Evolutionary conservation across 73 alveolate genomes (phyloP), one percentile per base, ranked within the genome.

Genomic region (Uronychia binucleata): DNA sequence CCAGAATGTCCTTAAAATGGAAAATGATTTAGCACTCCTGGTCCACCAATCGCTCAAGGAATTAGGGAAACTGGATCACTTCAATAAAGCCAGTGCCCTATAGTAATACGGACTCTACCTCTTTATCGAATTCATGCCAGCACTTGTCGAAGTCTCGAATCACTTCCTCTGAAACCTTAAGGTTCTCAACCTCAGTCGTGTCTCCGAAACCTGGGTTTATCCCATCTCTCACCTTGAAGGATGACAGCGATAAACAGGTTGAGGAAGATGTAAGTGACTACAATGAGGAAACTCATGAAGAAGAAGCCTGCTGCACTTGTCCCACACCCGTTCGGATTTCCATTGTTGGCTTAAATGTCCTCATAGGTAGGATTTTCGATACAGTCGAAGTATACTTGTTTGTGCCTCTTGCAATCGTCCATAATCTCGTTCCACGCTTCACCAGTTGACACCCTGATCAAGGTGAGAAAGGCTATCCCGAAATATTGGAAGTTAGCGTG

Each of bases 231-330:
- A 29, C 96, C 96, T 30, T 91, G 93, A 25, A 91, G 81, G 77
- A 91, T 91, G 77, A 91, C 92, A 14, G 96, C 96, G 31, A 91
- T 91, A 86, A 91, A 91, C 26, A 91, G 90, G 35, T 91, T 91
- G 74, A 86, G 80, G 74, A 83, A 82, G 35, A 88, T 83, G 86
- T 81, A 88, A 35, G 88, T 83, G 84, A 91, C 94, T n/a, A 88
- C 67, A 60, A 91, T 76, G 27, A 34, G 75, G 77, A 75, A 85
- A 8, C 85, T 32, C 30, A 58, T 28, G 46, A 85, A 85, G 81
- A 13, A 85, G 26, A 77, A 25, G 28, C 34, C 14, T 0, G 91
- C 26, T 29, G 13, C 35, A 11, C 33, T 58, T 26, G 27, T 46
- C 28, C 91, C 91, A 33, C 91, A 85, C 25, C 86, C 91, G 8